These are phyloP conservation scores for Suillus tomentosus DNA, from an alignment of 768 basidiomycete species.

Conservation along the genomic window DNA sequence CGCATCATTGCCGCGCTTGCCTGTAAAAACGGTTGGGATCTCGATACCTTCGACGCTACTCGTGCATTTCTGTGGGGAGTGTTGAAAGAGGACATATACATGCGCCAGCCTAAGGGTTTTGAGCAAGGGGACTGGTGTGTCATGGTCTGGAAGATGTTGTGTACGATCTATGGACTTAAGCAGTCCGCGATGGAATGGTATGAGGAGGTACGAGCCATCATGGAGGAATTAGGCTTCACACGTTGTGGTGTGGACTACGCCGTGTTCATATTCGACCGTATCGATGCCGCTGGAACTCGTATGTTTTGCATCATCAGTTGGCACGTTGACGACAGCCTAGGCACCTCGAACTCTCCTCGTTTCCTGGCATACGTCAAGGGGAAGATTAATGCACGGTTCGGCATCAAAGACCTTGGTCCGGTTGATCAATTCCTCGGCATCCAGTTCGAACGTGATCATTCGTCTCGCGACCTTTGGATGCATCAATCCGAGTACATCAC, in stretches of 20 bases:
- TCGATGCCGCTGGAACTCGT: not conserved
- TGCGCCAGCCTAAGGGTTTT: slow-evolving; percentile 38
- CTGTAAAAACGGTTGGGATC: slow-evolving; percentile 29
- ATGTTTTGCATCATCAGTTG: not conserved
- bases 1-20: not conserved
- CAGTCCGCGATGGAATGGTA: slow-evolving; percentile 1
- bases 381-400: not conserved
- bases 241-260: not conserved
- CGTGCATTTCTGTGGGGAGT: slow-evolving; percentile 41
- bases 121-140: not conserved
- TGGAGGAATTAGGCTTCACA: not conserved
- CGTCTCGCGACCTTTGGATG: not conserved
- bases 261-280: not conserved
- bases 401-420: not conserved
- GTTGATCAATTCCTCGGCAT: not conserved
- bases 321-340: not conserved
- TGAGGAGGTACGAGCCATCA: not conserved
- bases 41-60: slow-evolving; percentile 47
- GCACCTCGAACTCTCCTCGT: not conserved
- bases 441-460: not conserved
- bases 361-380: not conserved
- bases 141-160: not conserved
- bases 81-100: slow-evolving; percentile 40
- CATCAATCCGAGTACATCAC: not conserved
- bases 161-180: not conserved